These are phyloP conservation scores for Colletotrichum tofieldiae DNA, from an alignment of 2,329 filamentous ascomycete species.

Conservation along the genomic window DNA sequence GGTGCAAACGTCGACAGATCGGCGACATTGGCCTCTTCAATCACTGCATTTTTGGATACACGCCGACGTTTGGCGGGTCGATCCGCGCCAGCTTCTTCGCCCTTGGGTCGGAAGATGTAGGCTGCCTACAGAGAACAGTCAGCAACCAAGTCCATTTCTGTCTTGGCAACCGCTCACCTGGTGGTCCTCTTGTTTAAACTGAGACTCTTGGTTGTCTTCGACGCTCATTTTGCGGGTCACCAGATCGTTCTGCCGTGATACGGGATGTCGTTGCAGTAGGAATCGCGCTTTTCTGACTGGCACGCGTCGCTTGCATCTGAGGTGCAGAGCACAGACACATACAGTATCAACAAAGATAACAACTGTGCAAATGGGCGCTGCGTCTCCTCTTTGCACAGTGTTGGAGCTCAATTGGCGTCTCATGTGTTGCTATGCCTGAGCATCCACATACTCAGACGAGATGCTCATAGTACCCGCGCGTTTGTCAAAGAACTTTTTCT, in stretches of 20 bases:
- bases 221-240: slow-evolving; percentile 21
- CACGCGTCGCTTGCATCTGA: slow-evolving; percentile 23
- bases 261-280: slow-evolving; percentile 8
- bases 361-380: not conserved
- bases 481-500: not conserved
- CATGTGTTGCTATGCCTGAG: not conserved
- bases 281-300: slow-evolving; percentile 27
- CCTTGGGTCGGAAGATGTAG: slow-evolving; percentile 73
- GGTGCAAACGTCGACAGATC: slow-evolving; percentile 60
- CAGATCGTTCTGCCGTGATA: not conserved
- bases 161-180: slow-evolving; percentile 52
- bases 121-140: slow-evolving; percentile 64
- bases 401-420: not conserved
- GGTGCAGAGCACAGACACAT: slow-evolving; percentile 17
- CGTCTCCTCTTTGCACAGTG: not conserved
- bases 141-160: not conserved
- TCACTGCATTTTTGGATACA: slow-evolving; percentile 58
- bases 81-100: slow-evolving; percentile 51
- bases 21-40: slow-evolving; percentile 34
- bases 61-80: slow-evolving; percentile 72
- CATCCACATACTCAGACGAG: not conserved
- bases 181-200: slow-evolving; percentile 58
- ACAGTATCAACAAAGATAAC: not conserved
- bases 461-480: not conserved
- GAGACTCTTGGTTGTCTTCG: slow-evolving; percentile 4